These are phyloP conservation scores for Cordyceps farinosa DNA, from an alignment of 2,329 filamentous ascomycete species.

Conservation along the genomic window DNA sequence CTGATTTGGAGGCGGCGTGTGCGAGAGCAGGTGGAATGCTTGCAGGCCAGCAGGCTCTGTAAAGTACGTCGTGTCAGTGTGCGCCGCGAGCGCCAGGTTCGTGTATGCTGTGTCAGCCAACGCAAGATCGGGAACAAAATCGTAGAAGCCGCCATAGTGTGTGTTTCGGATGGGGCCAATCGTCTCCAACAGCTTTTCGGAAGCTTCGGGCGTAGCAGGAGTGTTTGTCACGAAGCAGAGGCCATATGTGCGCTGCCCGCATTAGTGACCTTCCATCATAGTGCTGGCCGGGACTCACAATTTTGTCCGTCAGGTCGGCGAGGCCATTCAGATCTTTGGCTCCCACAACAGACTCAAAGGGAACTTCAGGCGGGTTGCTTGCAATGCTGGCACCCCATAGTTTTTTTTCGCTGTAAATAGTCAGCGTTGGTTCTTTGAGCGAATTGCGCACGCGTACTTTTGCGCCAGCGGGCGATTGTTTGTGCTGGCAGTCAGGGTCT, in stretches of 20 bases:
- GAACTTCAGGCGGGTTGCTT: conserved; percentile 53
- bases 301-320: conserved; percentile 58
- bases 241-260: conserved; percentile 59
- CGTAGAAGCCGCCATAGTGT: conserved; percentile 77
- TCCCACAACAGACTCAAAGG: conserved; percentile 58
- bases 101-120: conserved; percentile 92
- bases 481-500: conserved; percentile 31
- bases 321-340: conserved; percentile 47
- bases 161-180: conserved; percentile 87
- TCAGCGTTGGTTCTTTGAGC: background rate
- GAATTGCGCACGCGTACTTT: background rate
- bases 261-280: background rate
- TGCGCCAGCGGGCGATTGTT: conserved; percentile 21
- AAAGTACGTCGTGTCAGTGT: conserved; percentile 97
- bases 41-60: conserved; percentile 88
- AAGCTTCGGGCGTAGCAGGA: conserved; percentile 64
- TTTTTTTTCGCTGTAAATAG: conserved; percentile 11
- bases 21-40: conserved; percentile 85
- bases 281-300: conserved; percentile 45
- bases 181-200: conserved; percentile 68
- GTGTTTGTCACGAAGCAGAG: conserved; percentile 74
- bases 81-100: conserved; percentile 72
- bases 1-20: conserved; percentile 44
- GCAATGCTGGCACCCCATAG: conserved; percentile 35
- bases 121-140: conserved; percentile 85